These are phyloP conservation scores for Passiflora organensis DNA, from an alignment of 345 rosid species.

Conservation along the genomic window DNA sequence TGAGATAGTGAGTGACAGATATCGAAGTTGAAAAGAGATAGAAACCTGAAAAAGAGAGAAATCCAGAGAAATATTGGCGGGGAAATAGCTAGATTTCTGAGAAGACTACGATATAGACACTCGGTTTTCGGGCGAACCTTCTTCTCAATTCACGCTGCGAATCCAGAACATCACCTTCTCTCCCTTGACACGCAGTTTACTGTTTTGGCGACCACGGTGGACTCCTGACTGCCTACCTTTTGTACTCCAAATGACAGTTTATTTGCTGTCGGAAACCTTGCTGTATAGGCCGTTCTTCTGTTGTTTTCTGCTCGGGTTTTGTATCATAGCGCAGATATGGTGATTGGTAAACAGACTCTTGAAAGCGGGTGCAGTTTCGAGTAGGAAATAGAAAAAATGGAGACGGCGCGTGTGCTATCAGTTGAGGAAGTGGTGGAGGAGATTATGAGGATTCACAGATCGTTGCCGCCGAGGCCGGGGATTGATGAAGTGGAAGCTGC, in stretches of 20 bases:
- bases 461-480: constrained; percentile 64
- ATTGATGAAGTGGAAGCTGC: constrained; percentile 85
- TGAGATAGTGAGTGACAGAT: too few species aligned
- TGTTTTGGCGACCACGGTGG: too few species aligned
- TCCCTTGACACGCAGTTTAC: too few species aligned
- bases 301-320: too few species aligned
- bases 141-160: not conserved
- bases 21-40: not conserved
- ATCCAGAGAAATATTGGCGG: constrained; percentile 2
- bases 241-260: too few species aligned
- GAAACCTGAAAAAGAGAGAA: constrained; percentile 5
- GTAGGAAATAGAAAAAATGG: constrained; percentile 29
- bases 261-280: too few species aligned
- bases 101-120: constrained; percentile 5
- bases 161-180: not conserved
- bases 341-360: too few species aligned
- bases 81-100: constrained; percentile 26
- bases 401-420: constrained; percentile 32
- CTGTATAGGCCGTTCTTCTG: too few species aligned
- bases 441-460: constrained; percentile 82
- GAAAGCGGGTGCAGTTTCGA: too few species aligned
- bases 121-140: constrained; percentile 6
- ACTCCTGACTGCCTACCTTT: too few species aligned
- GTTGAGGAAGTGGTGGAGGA: constrained; percentile 60
- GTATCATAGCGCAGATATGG: too few species aligned